Conservation (phyloP, 768 basidiomycete genomes). For the Leccinum aurantiacum region DNA sequence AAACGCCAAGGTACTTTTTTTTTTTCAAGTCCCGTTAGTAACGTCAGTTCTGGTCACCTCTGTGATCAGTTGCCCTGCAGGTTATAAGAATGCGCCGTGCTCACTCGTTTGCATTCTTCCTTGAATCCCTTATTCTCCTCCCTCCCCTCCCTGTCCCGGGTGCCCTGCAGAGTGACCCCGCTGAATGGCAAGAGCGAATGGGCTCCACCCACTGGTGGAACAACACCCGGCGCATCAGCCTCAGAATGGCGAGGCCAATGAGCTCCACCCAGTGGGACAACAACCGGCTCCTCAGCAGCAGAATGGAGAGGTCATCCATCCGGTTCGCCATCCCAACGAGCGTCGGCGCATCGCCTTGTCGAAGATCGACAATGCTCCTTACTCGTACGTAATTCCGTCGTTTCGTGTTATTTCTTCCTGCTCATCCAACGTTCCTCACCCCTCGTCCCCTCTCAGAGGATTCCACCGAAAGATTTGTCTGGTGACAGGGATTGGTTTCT, state of each 20-base stretch:
- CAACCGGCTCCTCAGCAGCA: not conserved
- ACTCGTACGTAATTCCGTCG: not conserved
- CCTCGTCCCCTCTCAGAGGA: constrained; percentile 42
- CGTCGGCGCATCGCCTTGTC: constrained; percentile 4
- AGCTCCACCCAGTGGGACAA: not conserved
- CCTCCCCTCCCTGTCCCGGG: not conserved
- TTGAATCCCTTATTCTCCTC: not conserved
- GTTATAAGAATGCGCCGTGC: not conserved
- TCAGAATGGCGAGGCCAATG: not conserved
- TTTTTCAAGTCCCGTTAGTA: not conserved
- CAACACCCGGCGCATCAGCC: not conserved
- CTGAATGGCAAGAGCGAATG: not conserved
- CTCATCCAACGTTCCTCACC: not conserved
- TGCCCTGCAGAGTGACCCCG: not conserved
- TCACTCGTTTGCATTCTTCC: not conserved
- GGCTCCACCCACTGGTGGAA: not conserved
- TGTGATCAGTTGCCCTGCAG: not conserved
- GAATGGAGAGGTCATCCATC: not conserved
- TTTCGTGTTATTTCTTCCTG: not conserved
- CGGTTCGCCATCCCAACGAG: not conserved
- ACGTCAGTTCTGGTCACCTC: not conserved
- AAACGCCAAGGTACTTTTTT: not conserved
- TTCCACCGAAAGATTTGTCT: constrained; percentile 77
- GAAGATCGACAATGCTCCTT: not conserved
- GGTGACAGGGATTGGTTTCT: constrained; percentile 79